These are phyloP conservation scores for Oleoguttula mirabilis DNA, from an alignment of 495 filamentous ascomycete genomes.

Conservation along the genomic window DNA sequence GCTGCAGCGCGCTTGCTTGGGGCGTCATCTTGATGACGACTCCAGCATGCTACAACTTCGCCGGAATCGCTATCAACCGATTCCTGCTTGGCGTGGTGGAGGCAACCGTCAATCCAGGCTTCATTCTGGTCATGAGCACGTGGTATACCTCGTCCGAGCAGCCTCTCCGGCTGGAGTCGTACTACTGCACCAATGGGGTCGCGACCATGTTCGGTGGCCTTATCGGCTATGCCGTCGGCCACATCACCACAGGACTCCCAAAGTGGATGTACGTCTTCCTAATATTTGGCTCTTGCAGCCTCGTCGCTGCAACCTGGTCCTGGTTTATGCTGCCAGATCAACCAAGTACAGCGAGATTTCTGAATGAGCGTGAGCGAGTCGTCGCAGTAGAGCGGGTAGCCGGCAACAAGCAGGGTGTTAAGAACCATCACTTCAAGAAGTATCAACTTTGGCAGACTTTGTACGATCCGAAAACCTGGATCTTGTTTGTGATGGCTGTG, in stretches of 20 bases:
- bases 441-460: constrained; percentile 34
- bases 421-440: constrained; percentile 38
- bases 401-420: constrained; percentile 35
- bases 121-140: constrained; percentile 45
- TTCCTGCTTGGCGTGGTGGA: constrained; percentile 25
- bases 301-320: constrained; percentile 29
- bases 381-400: constrained; percentile 37
- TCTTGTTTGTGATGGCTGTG: constrained; percentile 28
- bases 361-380: constrained; percentile 30
- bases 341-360: constrained; percentile 35
- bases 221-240: constrained; percentile 40
- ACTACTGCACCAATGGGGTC: constrained; percentile 46
- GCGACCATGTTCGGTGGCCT: constrained; percentile 44
- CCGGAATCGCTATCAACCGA: constrained; percentile 20
- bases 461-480: constrained; percentile 34
- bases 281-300: constrained; percentile 34
- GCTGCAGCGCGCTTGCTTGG: constrained; percentile 36
- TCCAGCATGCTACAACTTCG: constrained; percentile 35
- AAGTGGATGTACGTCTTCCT: constrained; percentile 41
- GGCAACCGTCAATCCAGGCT: constrained; percentile 37
- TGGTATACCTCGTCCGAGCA: constrained; percentile 46
- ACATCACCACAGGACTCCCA: constrained; percentile 33
- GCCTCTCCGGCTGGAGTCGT: constrained; percentile 34
- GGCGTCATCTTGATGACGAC: constrained; percentile 37
- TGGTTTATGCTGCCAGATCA: constrained; percentile 35